Evolutionary conservation across 768 basidiomycete species (phyloP), one percentile per base, ranked within the genome.

Genomic region (Lyophyllum decastes): DNA sequence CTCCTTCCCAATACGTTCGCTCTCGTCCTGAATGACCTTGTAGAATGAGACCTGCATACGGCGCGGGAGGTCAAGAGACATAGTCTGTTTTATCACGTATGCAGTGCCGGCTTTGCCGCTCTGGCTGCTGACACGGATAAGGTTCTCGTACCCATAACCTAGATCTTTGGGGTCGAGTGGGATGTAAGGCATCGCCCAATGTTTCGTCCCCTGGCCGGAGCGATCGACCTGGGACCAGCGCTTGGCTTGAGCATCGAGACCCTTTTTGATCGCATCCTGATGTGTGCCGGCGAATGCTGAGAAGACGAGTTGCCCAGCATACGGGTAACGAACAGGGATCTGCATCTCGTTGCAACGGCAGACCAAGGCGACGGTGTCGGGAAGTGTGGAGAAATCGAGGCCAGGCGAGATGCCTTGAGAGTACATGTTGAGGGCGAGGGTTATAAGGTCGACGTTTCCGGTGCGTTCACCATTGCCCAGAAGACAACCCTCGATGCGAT

Each of bases 231-330:
- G 71, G 21, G 76, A 75, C 66, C 85, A 81, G 35, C 85, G 76
- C 54, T 70, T 71, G 38, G 69, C 71, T 66, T 89, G 86, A 8
- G 78, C 80, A 71, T 89, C 87, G 72, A 93, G 90, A 40, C 91
- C 91, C 73, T 93, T 93, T 74, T 92, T 93, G 80, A 93, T 86
- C 12, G 91, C 91, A 62, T 93, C 91, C 72, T 90, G 88, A 70
- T 93, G 91, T 11, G 86, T 88, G 24, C 91, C 91, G 27, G 89
- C 90, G 76, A 93, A 93, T 8, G 91, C 91, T 19, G 91, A 90
- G 70, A 92, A 93, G 61, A 92, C 91, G 46, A 93, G 80, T 60
- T 91, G 89, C 54, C 91, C 91, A 3, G 88, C 90, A 61, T 92
- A 93, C 3, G 91, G 92, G 64, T 92, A 88, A 38, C 91, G 79